Evolutionary conservation across 1,284 basidiomycete genomes (phyloP).

Genomic region (Fomitopsis palustris): DNA sequence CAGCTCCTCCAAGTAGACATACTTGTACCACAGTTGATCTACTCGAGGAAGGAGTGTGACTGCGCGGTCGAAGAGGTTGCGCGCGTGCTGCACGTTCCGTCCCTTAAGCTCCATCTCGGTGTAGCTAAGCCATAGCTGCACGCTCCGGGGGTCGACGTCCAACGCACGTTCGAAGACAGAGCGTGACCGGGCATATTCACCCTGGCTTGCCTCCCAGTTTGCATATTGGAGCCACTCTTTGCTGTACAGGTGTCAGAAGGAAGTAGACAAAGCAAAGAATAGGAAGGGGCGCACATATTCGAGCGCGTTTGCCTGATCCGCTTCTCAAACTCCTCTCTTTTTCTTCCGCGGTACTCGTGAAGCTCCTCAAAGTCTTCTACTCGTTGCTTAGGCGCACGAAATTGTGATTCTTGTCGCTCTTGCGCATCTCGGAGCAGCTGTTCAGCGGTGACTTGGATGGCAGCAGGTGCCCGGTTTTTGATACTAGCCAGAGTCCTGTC

Average conservation of each 20-base stretch:
- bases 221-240: constrained; percentile 83
- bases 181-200: constrained; percentile 89
- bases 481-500: constrained; percentile 36
- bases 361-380: constrained; percentile 98
- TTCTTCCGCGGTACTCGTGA: constrained; percentile 91
- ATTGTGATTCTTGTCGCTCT: constrained; percentile 92
- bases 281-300: constrained; percentile 54
- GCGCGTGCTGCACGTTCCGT: constrained; percentile 93
- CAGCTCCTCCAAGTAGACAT: constrained; percentile 97
- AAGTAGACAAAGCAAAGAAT: constrained; percentile 7
- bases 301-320: constrained; percentile 87
- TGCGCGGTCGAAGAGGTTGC: constrained; percentile 95
- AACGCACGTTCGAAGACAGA: constrained; percentile 97
- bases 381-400: constrained; percentile 89
- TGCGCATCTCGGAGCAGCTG: constrained; percentile 97
- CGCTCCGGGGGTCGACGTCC: constrained; percentile 88
- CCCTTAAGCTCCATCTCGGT: constrained; percentile 99
- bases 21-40: constrained; percentile 98
- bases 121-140: constrained; percentile 94
- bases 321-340: constrained; percentile 96
- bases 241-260: constrained; percentile 29
- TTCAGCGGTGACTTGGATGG: constrained; percentile 95
- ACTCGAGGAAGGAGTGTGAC: constrained; percentile 95
- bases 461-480: constrained; percentile 92
- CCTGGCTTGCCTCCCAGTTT: constrained; percentile 94